phyloP scores from a whole-genome alignment of 768 basidiomycete genomes.

The Leccinum uliginosum region DNA sequence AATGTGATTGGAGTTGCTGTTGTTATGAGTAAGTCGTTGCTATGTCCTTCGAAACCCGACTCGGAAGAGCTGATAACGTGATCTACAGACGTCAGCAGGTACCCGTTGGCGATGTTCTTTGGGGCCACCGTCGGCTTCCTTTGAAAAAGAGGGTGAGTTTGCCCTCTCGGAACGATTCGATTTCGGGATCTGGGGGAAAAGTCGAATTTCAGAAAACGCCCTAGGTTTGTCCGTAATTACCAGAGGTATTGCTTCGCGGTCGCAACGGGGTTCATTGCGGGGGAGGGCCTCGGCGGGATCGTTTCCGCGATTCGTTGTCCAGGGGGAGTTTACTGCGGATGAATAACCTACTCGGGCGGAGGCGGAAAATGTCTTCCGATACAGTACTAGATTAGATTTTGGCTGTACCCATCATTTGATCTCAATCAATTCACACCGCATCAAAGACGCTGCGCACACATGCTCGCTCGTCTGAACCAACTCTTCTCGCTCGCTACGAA shows the following conservation, averaged over 20 bases:
- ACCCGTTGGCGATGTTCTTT: neutral
- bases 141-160: neutral
- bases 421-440: neutral
- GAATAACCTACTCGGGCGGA: neutral
- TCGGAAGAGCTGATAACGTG: neutral
- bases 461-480: conserved; percentile 26
- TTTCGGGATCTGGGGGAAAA: neutral
- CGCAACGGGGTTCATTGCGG: conserved; percentile 38
- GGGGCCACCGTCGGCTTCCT: neutral
- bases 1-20: neutral
- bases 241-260: conserved; percentile 32
- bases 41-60: neutral
- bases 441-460: neutral
- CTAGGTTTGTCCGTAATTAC: neutral
- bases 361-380: no score
- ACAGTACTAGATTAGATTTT: no score
- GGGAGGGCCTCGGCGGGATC: conserved; percentile 38
- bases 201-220: neutral
- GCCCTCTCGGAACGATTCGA: neutral
- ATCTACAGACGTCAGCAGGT: neutral
- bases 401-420: neutral
- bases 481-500: conserved; percentile 22
- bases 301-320: conserved; percentile 30
- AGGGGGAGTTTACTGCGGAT: conserved; percentile 26
- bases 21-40: neutral